A percentile compares a stretch with the other conserved stretches of the same genome.
These are phyloP conservation scores for Phlyctochytrium bullatum DNA, from an alignment of 192 early-diverging fungal species.

Conservation along the genomic window DNA sequence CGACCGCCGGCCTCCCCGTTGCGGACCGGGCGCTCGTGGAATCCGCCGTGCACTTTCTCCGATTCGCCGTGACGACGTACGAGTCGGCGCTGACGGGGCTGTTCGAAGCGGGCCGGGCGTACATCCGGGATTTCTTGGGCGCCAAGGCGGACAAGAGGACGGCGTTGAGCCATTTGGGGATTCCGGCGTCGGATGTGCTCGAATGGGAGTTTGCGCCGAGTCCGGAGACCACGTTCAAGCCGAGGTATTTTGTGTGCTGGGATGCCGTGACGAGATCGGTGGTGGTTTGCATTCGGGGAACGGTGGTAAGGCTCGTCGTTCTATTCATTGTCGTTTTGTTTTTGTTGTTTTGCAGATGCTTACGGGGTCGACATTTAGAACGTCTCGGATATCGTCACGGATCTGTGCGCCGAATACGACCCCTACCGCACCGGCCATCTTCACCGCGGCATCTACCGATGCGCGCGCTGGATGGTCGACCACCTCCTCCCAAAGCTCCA, in stretches of 20 bases:
- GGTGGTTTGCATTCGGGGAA: constrained; percentile 34
- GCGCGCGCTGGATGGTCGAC: constrained; percentile 27
- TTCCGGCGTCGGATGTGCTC: constrained; percentile 30
- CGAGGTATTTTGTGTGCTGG: constrained; percentile 29
- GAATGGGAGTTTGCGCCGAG: constrained; percentile 29
- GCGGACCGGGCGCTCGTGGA: constrained; percentile 26
- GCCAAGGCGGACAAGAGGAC: constrained; percentile 27
- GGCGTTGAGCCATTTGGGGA: constrained; percentile 28
- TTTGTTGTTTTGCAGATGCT: not conserved
- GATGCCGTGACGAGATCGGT: constrained; percentile 31
- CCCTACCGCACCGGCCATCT: constrained; percentile 32
- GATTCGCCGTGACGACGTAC: constrained; percentile 33
- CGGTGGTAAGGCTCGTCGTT: constrained; percentile 10
- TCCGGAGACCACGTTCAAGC: constrained; percentile 31
- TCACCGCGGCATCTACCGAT: constrained; percentile 29
- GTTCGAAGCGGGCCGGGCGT: constrained; percentile 34
- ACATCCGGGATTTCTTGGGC: constrained; percentile 22
- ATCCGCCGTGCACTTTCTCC: constrained; percentile 37
- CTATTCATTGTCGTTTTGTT: not conserved
- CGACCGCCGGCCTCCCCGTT: constrained; percentile 19
- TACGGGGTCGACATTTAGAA: constrained; percentile 1
- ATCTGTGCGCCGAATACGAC: constrained; percentile 34
- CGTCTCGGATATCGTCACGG: constrained; percentile 28
- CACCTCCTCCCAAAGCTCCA: constrained; percentile 30
- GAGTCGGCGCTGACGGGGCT: constrained; percentile 29